Evolutionary conservation across 345 rosid genomes (phyloP), one percentile per base, ranked within the genome.

Genomic region (Raphanus raphanistrum): DNA sequence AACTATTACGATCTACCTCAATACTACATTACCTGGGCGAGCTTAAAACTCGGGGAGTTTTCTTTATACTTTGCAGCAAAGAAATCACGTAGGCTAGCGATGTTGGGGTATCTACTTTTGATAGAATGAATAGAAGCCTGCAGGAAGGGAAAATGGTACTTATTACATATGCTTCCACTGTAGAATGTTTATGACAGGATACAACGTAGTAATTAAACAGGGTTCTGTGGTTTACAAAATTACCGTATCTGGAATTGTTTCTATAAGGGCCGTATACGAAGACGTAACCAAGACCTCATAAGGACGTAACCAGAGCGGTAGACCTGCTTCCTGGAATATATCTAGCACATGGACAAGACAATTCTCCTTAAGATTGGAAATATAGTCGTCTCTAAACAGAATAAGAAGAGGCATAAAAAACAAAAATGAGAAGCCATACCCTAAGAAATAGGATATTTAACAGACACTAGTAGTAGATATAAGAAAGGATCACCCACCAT

Each of bases 301-400:
- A 67, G 99, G 97, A 27, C 97, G 94, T 76, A 95, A 85, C 99
- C 99, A 95, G 66, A 95, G 93, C 31, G 99, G 99, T 64, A 95
- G 91, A 72, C 98, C 99, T 72, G 98, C 99, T 90, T 95, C 99
- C 82, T 92, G 99, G 78, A 95, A 91, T 84, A 95, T 95, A 86
- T 95, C 98, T 95, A 87, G 67, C 55, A 79, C 76, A 79, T 63
- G 61, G 21, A 50, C 57, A 50, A n/a, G 57, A 50, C 25, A 15
- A 50, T 50, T 50, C 57, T 50, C 57, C 5, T 15, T 50, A 50
- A 50, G 57, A 2, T 43, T n/a, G 57, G 57, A 15, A 15, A 50
- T 0, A 6, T 6, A 50, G 8, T 50, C 57, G 21, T 50, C 8
- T 50, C 15, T 50, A n/a, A n/a, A 50, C 57, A 0, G 8, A 50